Base-by-base conservation (phyloP, 1,139 yeast species). In the Saccharomycopsis crataegensis region DNA sequence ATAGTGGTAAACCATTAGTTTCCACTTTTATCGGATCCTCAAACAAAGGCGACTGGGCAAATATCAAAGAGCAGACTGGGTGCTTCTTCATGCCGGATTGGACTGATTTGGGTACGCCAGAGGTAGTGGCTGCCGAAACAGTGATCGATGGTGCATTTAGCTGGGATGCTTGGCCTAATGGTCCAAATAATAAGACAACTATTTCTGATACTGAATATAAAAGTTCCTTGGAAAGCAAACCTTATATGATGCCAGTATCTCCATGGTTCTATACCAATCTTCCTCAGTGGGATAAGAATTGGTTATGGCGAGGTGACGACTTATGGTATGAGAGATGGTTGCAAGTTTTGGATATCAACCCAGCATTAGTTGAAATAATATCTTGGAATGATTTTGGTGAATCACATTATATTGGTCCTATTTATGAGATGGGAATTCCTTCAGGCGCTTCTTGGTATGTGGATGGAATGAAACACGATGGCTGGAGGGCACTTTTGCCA, bases 141-240 rank as follows among this genome's bases (percentile, higher is more conserved):
- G 45, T 22, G 12, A 42, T 42, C 6, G 45, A 42, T 22, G 45
- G 45, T 22, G 45, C 45, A 3, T 42, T 42, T 5, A 42, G 45
- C 5, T 42, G 45, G 45, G 45, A 42, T 22, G 45, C 45, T 22
- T 42, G 45, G 45, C 45, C 45, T 11, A 42, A 42, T 22, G 45
- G 45, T 14, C 45, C 45, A 14, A 14, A 42, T 16, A 42, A 42
- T 16, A 42, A 3, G 45, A 16, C 45, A 5, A 22, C 17, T 3
- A 22, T 6, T 22, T 3, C 3, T 22, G 45, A 42, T 5, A 6
- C 16, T 3, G 16, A 16, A 22, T 42, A 42, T 16, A 42, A 12
- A 16, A 16, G 28, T 22, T 12, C 45, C 3, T 42, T 42, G 17
- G 45, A 6, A 11, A 16, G 28, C 45, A 42, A 42, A 22, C 45